These are phyloP conservation scores for Myriosclerotinia duriaeana DNA, from an alignment of 2,329 filamentous ascomycete genomes.

Conservation along the genomic window DNA sequence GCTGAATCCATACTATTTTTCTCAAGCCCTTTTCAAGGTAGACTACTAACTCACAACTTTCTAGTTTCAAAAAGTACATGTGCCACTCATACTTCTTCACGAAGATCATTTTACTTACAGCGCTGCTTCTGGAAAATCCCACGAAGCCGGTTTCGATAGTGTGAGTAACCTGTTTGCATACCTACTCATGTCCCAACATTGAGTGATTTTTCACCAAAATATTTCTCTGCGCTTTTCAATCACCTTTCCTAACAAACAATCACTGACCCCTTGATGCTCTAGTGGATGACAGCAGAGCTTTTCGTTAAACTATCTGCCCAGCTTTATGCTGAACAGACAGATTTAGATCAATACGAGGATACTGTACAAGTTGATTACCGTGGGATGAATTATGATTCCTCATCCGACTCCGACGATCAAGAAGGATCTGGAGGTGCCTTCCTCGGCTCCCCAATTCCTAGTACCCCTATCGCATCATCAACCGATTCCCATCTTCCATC, in stretches of 20 bases:
- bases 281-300: slow-evolving; percentile 46
- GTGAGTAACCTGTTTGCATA: not conserved
- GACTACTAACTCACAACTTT: not conserved
- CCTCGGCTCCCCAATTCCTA: not conserved
- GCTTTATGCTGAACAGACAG: slow-evolving; percentile 28
- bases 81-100: slow-evolving; percentile 46
- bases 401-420: slow-evolving; percentile 20
- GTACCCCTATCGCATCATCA: not conserved
- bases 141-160: slow-evolving; percentile 64
- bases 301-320: slow-evolving; percentile 42
- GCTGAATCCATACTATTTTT: not conserved
- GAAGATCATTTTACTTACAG: slow-evolving; percentile 39
- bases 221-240: not conserved
- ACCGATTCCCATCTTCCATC: slow-evolving; percentile 2
- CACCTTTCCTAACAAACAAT: not conserved
- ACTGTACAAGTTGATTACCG: slow-evolving; percentile 19
- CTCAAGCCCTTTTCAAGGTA: not conserved
- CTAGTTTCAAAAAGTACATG: slow-evolving; percentile 42
- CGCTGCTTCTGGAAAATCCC: slow-evolving; percentile 38
- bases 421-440: slow-evolving; percentile 20
- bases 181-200: no score
- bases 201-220: not conserved
- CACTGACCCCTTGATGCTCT: slow-evolving; percentile 31
- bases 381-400: slow-evolving; percentile 1
- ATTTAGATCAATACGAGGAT: not conserved